Base-by-base conservation (phyloP, 2,329 filamentous ascomycete genomes). In the Beauveria australis region DNA sequence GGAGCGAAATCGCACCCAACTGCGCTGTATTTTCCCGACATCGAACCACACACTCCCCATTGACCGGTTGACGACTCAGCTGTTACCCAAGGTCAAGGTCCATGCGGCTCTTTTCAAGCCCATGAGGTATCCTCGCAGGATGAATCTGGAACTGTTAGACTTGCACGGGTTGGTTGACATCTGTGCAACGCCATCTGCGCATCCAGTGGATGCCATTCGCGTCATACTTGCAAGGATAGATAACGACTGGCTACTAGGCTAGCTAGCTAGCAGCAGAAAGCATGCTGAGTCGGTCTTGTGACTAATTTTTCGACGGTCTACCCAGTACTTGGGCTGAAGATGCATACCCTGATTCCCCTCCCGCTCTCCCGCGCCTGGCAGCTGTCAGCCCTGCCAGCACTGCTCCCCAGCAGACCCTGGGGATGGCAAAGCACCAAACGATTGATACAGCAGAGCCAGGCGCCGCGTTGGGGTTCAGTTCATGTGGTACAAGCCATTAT, bases 221-320 rank as follows among this genome's bases (percentile, higher is more conserved):
- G 24, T 37, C 56, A 44, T 48, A 12, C 22, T 33, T 43, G 56
- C 56, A 59, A 59, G 56, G 56, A 59, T 59, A 52, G 28, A 9
- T 3, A 28, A 52, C 56, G 47, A 47, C 37, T 24, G 43, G 22
- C 47, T 52, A 59, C 18, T 3, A 22, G 22, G 47, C 56, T 59
- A 33, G 18, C 46, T 37, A 37, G 33, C 33, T 37, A 59, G 40
- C 19, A 47, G 5, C 12, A 30, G 30, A 12, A 10, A 19, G 33
- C 9, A 30, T 12, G 10, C 18, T 44, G 33, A 19, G 8, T 14
- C 24, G 22, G 18, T 33, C 33, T 2, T 43, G 9, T 59, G 56
- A 24, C 47, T 48, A 24, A 52, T 52, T 5, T 14, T 16, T 12
- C 9, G n/a, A 46, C 19, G 28, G 33, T 37, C 22, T 22, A 14